Conservation (phyloP, 441 rosid species). For the Francoa sonchifolia region DNA sequence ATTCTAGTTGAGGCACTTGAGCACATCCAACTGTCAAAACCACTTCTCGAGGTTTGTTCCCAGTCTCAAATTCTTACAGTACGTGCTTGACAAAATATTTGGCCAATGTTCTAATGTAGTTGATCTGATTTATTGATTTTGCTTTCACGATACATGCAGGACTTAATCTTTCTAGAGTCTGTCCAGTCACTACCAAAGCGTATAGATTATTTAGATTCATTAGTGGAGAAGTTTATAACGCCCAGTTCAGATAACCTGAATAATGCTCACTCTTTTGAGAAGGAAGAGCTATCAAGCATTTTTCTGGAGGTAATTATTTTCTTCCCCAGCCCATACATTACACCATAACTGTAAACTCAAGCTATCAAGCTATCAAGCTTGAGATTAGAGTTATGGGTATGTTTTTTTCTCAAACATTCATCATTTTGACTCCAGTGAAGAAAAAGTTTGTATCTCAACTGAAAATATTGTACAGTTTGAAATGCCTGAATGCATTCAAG, state of each 20-base stretch:
- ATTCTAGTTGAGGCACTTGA: conserved; percentile 64
- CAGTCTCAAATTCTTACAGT: background rate
- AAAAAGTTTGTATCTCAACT: too few relatives aligned
- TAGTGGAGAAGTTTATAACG: conserved; percentile 52
- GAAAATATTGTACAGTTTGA: conserved; percentile 7
- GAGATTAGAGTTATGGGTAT: too few relatives aligned
- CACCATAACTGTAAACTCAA: too few relatives aligned
- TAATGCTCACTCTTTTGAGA: conserved; percentile 45
- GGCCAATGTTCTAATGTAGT: too few relatives aligned
- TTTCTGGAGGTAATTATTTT: conserved; percentile 59
- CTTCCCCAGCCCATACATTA: too few relatives aligned
- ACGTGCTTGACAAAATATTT: background rate
- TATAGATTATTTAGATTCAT: conserved; percentile 58
- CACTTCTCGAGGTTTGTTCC: conserved; percentile 53
- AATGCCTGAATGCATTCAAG: too few relatives aligned
- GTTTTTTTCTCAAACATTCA: too few relatives aligned
- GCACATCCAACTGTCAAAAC: conserved; percentile 62
- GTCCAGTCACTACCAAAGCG: conserved; percentile 55
- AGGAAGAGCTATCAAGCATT: conserved; percentile 75
- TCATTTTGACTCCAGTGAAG: too few relatives aligned
- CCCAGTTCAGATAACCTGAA: conserved; percentile 40
- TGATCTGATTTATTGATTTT: too few relatives aligned
- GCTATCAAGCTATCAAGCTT: too few relatives aligned
- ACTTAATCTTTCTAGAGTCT: conserved; percentile 62
- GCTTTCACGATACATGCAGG: conserved; percentile 21